phyloP scores from a whole-genome alignment of 2,329 filamentous ascomycete species.

The Colletotrichum siamense region DNA sequence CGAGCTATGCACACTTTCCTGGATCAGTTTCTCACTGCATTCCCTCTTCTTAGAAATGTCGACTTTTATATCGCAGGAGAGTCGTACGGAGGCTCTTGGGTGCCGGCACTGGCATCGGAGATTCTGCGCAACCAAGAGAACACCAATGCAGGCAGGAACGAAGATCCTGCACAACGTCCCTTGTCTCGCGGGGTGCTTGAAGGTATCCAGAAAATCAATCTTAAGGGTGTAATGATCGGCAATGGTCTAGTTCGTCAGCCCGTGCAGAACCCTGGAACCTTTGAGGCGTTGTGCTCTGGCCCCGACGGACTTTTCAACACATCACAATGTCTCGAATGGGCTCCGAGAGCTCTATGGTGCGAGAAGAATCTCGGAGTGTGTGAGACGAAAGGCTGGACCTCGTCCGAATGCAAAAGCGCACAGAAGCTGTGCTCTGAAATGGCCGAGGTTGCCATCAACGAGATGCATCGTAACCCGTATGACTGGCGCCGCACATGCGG shows the following conservation, averaged over 20 bases:
- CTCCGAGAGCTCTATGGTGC: background rate
- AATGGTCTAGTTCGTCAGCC: background rate
- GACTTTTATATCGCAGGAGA: background rate
- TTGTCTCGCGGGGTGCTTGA: background rate
- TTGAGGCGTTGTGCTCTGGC: background rate
- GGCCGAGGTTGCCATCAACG: background rate
- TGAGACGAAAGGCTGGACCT: background rate
- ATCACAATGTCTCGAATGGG: background rate
- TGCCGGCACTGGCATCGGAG: background rate
- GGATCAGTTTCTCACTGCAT: background rate
- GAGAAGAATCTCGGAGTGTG: background rate
- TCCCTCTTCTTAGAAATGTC: background rate
- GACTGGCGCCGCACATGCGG: background rate
- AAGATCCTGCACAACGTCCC: background rate
- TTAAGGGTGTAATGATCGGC: background rate
- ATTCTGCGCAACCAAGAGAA: background rate
- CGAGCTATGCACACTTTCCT: background rate
- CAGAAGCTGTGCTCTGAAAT: background rate
- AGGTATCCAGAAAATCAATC: accelerated
- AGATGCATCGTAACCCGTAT: background rate
- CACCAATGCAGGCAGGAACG: background rate
- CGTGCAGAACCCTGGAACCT: background rate
- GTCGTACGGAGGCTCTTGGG: background rate
- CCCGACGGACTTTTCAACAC: background rate
- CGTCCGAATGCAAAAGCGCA: background rate